Evolutionary conservation across 2,329 filamentous ascomycete genomes (phyloP).

Genomic region (Pseudonectria foliicola): DNA sequence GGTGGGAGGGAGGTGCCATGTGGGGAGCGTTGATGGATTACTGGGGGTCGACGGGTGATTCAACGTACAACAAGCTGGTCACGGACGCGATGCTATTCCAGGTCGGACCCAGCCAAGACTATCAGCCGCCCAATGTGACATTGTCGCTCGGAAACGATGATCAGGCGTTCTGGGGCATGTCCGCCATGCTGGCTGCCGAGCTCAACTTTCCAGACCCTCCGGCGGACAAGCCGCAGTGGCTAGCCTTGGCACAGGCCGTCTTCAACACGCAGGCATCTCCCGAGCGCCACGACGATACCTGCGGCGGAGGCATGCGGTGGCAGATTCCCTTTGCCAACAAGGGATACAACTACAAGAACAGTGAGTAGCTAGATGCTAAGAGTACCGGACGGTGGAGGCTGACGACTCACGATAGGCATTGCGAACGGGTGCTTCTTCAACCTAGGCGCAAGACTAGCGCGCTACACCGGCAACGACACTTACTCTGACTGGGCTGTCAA

Average conservation of each 20-base stretch:
- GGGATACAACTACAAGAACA: constrained; percentile 71
- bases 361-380: constrained; percentile 17
- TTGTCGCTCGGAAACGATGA: constrained; percentile 55
- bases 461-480: constrained; percentile 60
- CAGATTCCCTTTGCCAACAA: constrained; percentile 69
- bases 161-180: constrained; percentile 62
- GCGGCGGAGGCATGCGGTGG: constrained; percentile 62
- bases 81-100: constrained; percentile 47
- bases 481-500: constrained; percentile 58
- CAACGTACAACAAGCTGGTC: constrained; percentile 47
- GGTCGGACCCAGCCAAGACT: constrained; percentile 44
- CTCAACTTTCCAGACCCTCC: constrained; percentile 49
- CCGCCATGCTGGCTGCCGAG: constrained; percentile 52
- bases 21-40: constrained; percentile 59
- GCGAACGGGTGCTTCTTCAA: constrained; percentile 60
- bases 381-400: not conserved
- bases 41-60: constrained; percentile 55
- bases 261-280: constrained; percentile 50
- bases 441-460: constrained; percentile 60
- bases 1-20: constrained; percentile 60
- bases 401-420: constrained; percentile 29
- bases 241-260: constrained; percentile 54
- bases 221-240: constrained; percentile 42
- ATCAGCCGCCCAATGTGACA: constrained; percentile 49
- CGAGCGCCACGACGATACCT: constrained; percentile 50